Conservation (phyloP, 352 stramenopile species). For the Blastocystis hominis region DNA sequence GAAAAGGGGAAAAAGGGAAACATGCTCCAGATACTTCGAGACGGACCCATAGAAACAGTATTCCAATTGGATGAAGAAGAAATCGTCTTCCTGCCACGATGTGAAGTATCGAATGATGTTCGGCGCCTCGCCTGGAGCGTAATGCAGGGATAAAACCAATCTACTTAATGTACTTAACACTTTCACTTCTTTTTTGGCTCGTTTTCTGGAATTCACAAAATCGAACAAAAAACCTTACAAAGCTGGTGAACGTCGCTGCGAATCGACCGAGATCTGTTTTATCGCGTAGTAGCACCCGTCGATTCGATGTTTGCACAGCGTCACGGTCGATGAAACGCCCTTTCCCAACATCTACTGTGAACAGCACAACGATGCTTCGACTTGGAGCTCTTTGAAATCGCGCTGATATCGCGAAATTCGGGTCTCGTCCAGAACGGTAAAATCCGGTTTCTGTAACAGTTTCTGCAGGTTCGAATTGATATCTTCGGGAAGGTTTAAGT, state of each 20-base stretch:
- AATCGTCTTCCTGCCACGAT: slow-evolving; percentile 15
- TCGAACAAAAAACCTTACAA: not conserved
- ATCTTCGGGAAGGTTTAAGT: slow-evolving; percentile 1
- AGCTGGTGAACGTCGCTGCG: not conserved
- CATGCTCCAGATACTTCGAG: not conserved
- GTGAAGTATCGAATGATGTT: slow-evolving; percentile 28
- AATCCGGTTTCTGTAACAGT: slow-evolving; percentile 15
- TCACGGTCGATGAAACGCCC: slow-evolving; percentile 27
- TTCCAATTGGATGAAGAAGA: slow-evolving; percentile 49
- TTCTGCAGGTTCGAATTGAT: not conserved
- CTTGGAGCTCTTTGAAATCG: slow-evolving; percentile 49
- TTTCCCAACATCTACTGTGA: not conserved
- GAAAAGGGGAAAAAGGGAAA: not conserved
- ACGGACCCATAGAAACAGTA: slow-evolving; percentile 25
- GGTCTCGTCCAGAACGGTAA: slow-evolving; percentile 13
- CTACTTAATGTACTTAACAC: not conserved
- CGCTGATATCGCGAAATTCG: slow-evolving; percentile 18
- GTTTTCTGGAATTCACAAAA: not conserved
- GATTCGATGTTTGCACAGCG: slow-evolving; percentile 49
- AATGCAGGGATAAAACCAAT: not conserved
- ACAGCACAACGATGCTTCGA: not conserved
- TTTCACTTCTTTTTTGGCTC: slow-evolving; percentile 8
- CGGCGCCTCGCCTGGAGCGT: slow-evolving; percentile 1
- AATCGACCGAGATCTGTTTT: slow-evolving; percentile 17
- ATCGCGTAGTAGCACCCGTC: slow-evolving; percentile 50